These are phyloP conservation scores for Cinnamomum chago DNA, from an alignment of 164 flowering plant species.

Conservation along the genomic window DNA sequence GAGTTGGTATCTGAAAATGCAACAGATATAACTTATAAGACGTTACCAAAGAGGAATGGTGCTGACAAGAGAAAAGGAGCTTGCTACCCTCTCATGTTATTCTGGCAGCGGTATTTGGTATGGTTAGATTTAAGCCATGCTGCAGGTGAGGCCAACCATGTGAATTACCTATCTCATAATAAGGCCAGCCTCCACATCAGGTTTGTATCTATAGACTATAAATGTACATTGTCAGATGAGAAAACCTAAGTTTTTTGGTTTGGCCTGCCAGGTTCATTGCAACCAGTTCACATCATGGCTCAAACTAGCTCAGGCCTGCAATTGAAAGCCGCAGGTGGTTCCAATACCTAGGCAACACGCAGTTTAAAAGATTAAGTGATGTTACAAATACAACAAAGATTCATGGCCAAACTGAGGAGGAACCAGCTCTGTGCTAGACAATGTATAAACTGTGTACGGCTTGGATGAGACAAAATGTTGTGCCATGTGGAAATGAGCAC, in stretches of 20 bases:
- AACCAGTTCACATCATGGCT: background rate
- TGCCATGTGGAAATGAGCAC: too few relatives aligned
- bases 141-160: background rate
- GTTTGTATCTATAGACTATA: background rate
- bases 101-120: background rate
- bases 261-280: background rate
- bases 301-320: background rate
- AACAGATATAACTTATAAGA: background rate
- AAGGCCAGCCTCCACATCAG: too few relatives aligned
- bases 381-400: background rate
- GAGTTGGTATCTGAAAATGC: slow-evolving; percentile 53
- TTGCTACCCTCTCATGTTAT: background rate
- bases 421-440: background rate
- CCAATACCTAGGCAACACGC: background rate
- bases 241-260: background rate
- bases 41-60: background rate
- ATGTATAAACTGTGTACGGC: background rate
- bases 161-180: background rate
- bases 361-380: background rate
- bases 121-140: background rate
- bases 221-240: background rate
- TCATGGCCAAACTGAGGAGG: background rate
- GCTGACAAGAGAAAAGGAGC: background rate
- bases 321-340: background rate
- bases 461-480: background rate